Evolutionary conservation across 768 basidiomycete species (phyloP), one percentile per base, ranked within the genome.

Genomic region (Brasilioporus rufonigricans): DNA sequence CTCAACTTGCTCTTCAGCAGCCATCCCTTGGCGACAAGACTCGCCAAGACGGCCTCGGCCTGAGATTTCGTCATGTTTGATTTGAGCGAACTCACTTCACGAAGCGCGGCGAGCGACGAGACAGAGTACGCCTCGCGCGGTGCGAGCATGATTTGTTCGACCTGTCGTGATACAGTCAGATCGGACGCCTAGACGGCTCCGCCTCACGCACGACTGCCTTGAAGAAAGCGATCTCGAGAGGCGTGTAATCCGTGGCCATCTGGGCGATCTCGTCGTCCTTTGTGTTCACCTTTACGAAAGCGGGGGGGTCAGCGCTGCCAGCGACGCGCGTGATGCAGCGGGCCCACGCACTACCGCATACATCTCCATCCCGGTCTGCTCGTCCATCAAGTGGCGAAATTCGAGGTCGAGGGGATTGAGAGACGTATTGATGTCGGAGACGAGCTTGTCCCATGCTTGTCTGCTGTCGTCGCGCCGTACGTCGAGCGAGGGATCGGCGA

Each of bases 111-210:
- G 24, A 90, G 71, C 5, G 90, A 91, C 0, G 89, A 87, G 12
- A 92, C 78, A 18, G 86, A 92, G 67, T 79, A 96, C 0, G 87
- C 74, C 64, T 87, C 83, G 39, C 78, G 77, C 7, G 89, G 84
- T 8, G 92, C 89, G 18, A 86, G 76, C 81, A 94, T 87, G 61
- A 96, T 93, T 71, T 89, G 87, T 63, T 93, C 89, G 38, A 95
- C 79, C 93, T 95, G 61, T 23, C 21, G 7, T 35, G 18, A 16
- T 39, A 9, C n/a, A 31, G 39, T 19, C 19, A 19, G 39, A 4
- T 51, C 32, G 53, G 50, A 50, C 3, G 23, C 18, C 9, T n/a
- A 2, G 7, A 6, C 14, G 16, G 29, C 10, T 11, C 11, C 32
- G 12, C 7, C 10, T 35, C 14, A 72, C 86, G 55, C 65, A 92